A percentile compares a stretch with the other conserved stretches of the same genome.
phyloP scores from a whole-genome alignment of 169 alveolate genomes.

The Cyclospora cayetanensis region DNA sequence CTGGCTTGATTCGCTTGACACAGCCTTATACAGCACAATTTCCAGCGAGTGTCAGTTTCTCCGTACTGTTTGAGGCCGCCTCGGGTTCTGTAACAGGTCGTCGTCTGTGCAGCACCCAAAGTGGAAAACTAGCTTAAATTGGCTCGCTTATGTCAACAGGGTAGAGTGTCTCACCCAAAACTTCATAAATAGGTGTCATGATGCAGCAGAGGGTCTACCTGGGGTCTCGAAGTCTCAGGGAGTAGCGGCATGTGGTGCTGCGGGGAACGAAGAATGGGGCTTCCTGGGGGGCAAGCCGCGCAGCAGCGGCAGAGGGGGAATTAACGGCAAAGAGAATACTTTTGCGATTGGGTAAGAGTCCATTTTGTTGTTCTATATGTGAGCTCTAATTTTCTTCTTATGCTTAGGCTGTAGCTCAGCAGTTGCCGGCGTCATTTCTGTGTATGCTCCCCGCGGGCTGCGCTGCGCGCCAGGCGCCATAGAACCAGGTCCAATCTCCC shows the following conservation, averaged over 20 bases:
- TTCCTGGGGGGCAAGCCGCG: slow-evolving; percentile 32
- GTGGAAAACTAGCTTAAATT: too few species aligned
- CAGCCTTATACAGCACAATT: too few species aligned
- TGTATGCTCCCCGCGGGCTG: slow-evolving; percentile 40
- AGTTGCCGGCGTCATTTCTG: background rate
- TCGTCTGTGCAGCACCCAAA: too few species aligned
- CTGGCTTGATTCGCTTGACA: too few species aligned
- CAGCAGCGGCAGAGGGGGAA: background rate
- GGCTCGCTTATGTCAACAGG: too few species aligned
- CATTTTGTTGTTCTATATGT: background rate
- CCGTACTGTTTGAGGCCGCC: too few species aligned
- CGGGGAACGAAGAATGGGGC: slow-evolving; percentile 58
- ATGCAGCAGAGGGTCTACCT: too few species aligned
- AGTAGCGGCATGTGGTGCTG: background rate
- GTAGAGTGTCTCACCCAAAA: too few species aligned
- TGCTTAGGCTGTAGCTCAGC: background rate
- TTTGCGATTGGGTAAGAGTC: background rate
- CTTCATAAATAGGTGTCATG: too few species aligned
- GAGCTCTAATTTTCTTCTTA: background rate
- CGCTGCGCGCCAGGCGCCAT: slow-evolving; percentile 14
- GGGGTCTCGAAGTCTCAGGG: too few species aligned
- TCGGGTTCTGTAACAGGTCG: too few species aligned
- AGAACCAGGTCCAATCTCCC: background rate
- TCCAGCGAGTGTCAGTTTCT: too few species aligned
- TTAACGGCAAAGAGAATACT: background rate